Base-by-base conservation (phyloP, 2,329 filamentous ascomycete species). In the Venturia asperata region DNA sequence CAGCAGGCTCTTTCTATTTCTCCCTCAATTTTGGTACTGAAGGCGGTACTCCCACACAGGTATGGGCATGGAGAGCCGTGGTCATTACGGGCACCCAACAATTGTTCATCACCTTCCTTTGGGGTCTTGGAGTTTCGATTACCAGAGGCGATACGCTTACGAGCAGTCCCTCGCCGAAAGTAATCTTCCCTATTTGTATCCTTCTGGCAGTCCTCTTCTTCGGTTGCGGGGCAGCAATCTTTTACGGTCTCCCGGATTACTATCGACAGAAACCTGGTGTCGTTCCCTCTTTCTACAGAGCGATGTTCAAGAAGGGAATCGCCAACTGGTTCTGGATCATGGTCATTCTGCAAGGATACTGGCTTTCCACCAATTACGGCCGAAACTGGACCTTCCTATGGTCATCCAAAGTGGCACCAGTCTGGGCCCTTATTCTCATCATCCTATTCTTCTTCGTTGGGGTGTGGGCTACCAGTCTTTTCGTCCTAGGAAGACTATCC, bases 301-400 rank as follows among this genome's bases (percentile, higher is more conserved):
- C 84, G 1, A 78, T 88, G 9, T 77, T 82, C 67, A 79, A 85
- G 60, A 82, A 86, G 66, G 87, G 87, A 74, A 84, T 88, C 67
- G 81, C 88, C 56, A 77, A 86, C 17, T 88, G 86, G 86, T 88
- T 87, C 76, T 85, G 87, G 74, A 74, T 86, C 65, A 81, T 83
- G 5, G 83, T 88, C 52, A 76, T 87, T 66, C 74, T 88, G 42
- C 85, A 88, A 71, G 88, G 88, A 73, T 87, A 86, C 79, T 88
- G 85, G 76, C 79, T 88, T 41, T 84, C 83, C 30, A 81, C 86
- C 0, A 85, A 83, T 1, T 88, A 87, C 70, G 86, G 86, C 55
- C 81, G 86, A 63, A 88, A 87, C 72, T 89, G 86, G 86, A 77
- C 77, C 55, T 89, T 81, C 75, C 80, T 88, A 21, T 88, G 85